Evolutionary conservation across 2,329 filamentous ascomycete species (phyloP).

Genomic region (Calonectria pauciramosa): DNA sequence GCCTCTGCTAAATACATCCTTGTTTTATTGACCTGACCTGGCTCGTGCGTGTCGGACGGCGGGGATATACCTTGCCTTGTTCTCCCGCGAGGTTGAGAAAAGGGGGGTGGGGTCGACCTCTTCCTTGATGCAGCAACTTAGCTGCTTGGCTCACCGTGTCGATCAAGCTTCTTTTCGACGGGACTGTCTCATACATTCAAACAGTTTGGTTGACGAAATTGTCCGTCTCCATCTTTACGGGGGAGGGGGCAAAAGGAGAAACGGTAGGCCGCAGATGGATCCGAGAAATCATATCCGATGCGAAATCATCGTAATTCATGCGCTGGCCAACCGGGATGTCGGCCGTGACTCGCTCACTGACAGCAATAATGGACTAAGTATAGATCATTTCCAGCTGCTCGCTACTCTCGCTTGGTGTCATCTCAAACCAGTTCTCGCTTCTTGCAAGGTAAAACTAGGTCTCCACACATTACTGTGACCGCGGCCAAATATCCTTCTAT

Average conservation of each 20-base stretch:
- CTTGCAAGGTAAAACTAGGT: neutral
- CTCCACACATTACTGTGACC: constrained; percentile 3
- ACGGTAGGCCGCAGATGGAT: neutral
- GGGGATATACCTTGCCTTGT: constrained; percentile 6
- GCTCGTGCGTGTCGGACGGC: constrained; percentile 9
- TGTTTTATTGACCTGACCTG: constrained; percentile 5
- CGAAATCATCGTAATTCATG: constrained; percentile 20
- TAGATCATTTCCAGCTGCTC: neutral
- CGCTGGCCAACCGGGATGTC: neutral
- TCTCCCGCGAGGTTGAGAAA: neutral
- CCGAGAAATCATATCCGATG: constrained; percentile 13
- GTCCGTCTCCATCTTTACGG: neutral
- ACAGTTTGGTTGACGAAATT: constrained; percentile 21
- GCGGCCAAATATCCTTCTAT: neutral
- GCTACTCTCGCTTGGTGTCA: neutral
- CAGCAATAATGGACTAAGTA: neutral
- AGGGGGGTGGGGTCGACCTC: neutral
- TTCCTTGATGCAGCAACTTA: constrained; percentile 1
- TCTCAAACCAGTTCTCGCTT: neutral
- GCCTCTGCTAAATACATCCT: neutral
- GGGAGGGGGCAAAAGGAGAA: neutral
- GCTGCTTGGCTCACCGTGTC: constrained; percentile 11
- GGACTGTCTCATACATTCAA: neutral
- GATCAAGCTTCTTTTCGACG: neutral
- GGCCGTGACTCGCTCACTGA: neutral